Evolutionary conservation across 805 yeast species (phyloP).

Genomic region (Hemisphaericaspora nanyangensis): DNA sequence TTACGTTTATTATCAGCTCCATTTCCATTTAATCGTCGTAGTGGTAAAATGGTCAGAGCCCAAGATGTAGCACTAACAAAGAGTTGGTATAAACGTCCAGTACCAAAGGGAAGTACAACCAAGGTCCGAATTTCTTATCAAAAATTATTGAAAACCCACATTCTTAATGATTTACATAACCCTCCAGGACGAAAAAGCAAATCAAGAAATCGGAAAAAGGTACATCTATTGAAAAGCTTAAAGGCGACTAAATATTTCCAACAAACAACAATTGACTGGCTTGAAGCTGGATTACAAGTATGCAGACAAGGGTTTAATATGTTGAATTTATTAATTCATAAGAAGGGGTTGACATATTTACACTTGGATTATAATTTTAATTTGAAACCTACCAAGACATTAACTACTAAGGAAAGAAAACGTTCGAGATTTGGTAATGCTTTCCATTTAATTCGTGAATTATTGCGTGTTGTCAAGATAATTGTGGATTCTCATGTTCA

Average conservation of each 20-base stretch:
- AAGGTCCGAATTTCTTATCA: constrained; percentile 88
- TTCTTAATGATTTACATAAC: constrained; percentile 65
- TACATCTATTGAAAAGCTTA: constrained; percentile 59
- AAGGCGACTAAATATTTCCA: constrained; percentile 84
- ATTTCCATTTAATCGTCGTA: constrained; percentile 74
- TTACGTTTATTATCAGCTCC: constrained; percentile 77
- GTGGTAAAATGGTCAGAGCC: constrained; percentile 73
- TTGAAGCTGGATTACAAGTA: constrained; percentile 94
- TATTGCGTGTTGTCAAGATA: constrained; percentile 76
- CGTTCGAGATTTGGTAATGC: constrained; percentile 95
- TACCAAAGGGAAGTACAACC: constrained; percentile 57
- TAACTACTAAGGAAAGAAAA: constrained; percentile 94
- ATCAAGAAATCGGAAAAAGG: constrained; percentile 38
- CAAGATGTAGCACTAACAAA: constrained; percentile 87
- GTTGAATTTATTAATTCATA: constrained; percentile 84
- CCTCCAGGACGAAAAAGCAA: constrained; percentile 19
- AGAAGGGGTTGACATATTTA: constrained; percentile 84
- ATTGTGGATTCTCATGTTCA: constrained; percentile 94
- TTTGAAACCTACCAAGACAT: constrained; percentile 90
- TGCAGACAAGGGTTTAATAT: constrained; percentile 92
- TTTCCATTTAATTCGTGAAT: constrained; percentile 89
- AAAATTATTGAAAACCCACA: constrained; percentile 73
- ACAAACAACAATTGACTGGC: constrained; percentile 93
- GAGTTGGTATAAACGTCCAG: constrained; percentile 73
- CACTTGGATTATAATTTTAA: constrained; percentile 96